These are phyloP conservation scores for Neospora caninum DNA, from an alignment of 169 alveolate species.

Conservation along the genomic window DNA sequence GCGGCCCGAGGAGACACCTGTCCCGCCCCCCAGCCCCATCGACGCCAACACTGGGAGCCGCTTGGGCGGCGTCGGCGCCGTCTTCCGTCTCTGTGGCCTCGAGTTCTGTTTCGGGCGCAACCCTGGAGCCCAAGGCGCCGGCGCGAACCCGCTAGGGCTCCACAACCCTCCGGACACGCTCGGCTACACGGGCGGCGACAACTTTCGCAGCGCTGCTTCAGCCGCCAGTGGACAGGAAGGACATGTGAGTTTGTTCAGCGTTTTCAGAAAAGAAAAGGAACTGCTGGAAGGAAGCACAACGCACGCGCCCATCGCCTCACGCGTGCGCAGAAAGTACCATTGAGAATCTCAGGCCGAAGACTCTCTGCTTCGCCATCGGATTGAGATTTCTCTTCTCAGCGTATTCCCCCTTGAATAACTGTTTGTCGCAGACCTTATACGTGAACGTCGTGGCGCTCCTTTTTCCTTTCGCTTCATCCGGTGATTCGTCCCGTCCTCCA, in stretches of 20 bases:
- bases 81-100: not conserved
- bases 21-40: not conserved
- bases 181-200: not conserved
- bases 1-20: not conserved
- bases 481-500: too few relatives aligned
- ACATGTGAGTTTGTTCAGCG: not conserved
- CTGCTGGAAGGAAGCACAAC: too few relatives aligned
- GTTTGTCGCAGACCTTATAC: too few relatives aligned
- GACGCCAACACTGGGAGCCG: not conserved
- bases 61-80: constrained; percentile 19
- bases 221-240: not conserved
- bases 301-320: too few relatives aligned
- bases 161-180: not conserved
- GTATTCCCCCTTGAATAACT: too few relatives aligned
- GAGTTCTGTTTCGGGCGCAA: not conserved
- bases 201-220: not conserved
- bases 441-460: too few relatives aligned
- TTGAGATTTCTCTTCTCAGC: too few relatives aligned
- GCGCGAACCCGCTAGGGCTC: not conserved
- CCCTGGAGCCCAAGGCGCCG: not conserved
- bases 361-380: too few relatives aligned
- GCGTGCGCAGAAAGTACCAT: too few relatives aligned
- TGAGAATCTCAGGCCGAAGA: too few relatives aligned
- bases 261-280: too few relatives aligned
- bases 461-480: too few relatives aligned